Evolutionary conservation across 2,329 filamentous ascomycete species (phyloP).

Genomic region (Colletotrichum gloeosporioides): DNA sequence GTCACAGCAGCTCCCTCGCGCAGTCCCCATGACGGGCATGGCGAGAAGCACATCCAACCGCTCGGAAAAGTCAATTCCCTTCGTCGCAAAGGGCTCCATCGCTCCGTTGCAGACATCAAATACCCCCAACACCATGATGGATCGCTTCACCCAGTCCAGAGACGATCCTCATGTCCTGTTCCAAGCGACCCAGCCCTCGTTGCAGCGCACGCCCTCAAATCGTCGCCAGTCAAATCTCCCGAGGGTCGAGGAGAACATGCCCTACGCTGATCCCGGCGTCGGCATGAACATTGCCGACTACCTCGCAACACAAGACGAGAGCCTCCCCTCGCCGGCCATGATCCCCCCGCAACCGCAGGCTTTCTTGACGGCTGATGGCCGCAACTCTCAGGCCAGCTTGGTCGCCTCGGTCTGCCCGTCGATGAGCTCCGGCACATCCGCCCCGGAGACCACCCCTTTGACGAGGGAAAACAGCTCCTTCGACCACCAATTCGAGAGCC

Average conservation of each 20-base stretch:
- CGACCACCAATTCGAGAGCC: constrained; percentile 30
- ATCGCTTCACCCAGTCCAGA: constrained; percentile 34
- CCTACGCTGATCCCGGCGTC: constrained; percentile 29
- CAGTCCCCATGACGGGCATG: constrained; percentile 21
- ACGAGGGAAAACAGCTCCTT: constrained; percentile 49
- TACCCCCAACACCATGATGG: constrained; percentile 28
- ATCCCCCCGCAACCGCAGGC: constrained; percentile 22
- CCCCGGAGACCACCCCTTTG: constrained; percentile 43
- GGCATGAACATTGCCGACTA: constrained; percentile 45
- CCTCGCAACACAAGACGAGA: constrained; percentile 35
- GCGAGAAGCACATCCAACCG: constrained; percentile 46
- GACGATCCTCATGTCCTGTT: constrained; percentile 32
- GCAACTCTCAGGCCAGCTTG: constrained; percentile 25
- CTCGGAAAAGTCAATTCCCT: constrained; percentile 45
- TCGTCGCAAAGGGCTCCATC: constrained; percentile 39
- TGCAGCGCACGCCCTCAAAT: constrained; percentile 31
- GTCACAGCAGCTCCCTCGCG: constrained; percentile 33
- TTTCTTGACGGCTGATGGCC: constrained; percentile 25
- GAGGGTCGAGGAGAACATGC: constrained; percentile 39
- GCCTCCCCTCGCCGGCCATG: constrained; percentile 29
- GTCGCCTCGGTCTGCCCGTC: constrained; percentile 46
- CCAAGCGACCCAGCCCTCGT: constrained; percentile 21
- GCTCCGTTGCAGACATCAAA: constrained; percentile 32
- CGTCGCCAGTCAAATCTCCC: constrained; percentile 31
- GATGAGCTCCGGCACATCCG: constrained; percentile 45